Evolutionary conservation across 140 eudicot genomes (phyloP).

Genomic region (Oenanthe javanica): DNA sequence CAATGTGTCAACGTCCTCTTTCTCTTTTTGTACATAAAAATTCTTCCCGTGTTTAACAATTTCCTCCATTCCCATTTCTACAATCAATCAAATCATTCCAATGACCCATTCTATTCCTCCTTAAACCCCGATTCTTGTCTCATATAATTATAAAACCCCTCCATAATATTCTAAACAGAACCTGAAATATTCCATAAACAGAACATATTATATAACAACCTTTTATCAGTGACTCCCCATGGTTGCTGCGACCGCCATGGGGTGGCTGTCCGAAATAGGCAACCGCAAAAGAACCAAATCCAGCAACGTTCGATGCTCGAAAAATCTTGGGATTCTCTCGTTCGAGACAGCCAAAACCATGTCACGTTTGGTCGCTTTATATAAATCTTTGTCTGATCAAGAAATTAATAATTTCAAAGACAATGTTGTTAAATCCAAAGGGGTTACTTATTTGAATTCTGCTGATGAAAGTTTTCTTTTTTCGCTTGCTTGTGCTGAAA

Average conservation of each 20-base stretch:
- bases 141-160: background rate
- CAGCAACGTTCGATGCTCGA: background rate
- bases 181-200: background rate
- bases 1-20: background rate
- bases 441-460: slow-evolving; percentile 51
- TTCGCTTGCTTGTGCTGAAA: slow-evolving; percentile 63
- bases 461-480: slow-evolving; percentile 45
- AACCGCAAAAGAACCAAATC: background rate
- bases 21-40: too few relatives aligned
- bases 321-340: slow-evolving; percentile 48
- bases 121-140: too few relatives aligned
- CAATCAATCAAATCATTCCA: too few relatives aligned
- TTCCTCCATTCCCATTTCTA: background rate
- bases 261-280: slow-evolving; percentile 1
- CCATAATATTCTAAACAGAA: background rate
- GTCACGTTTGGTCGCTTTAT: slow-evolving; percentile 56
- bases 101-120: too few relatives aligned
- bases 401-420: slow-evolving; percentile 32
- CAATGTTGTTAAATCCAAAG: slow-evolving; percentile 34
- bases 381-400: slow-evolving; percentile 52
- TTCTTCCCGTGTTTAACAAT: background rate
- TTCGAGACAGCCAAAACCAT: slow-evolving; percentile 71
- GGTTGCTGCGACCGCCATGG: background rate
- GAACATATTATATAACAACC: background rate
- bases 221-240: background rate